Conservation (phyloP, 2,329 filamentous ascomycete genomes). For the Coniella vitis region DNA sequence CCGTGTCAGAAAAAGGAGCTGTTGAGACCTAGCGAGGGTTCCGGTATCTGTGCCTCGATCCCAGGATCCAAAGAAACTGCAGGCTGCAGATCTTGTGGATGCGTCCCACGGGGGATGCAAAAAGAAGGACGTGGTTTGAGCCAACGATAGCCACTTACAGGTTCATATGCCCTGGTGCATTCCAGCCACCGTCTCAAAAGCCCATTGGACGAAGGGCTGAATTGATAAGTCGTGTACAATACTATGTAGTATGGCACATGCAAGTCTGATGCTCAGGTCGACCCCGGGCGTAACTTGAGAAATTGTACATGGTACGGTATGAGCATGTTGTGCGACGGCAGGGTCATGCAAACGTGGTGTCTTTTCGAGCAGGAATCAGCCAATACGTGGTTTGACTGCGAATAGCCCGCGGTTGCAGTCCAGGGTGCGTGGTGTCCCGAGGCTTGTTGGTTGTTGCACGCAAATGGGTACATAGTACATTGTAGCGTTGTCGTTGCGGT, state of each 20-base stretch:
- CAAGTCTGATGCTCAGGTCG: too few species aligned
- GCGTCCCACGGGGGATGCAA: too few species aligned
- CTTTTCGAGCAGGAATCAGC: conserved; percentile 16
- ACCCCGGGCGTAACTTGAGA: too few species aligned
- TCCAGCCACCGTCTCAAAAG: not conserved
- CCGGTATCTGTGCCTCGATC: not conserved
- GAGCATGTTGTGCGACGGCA: conserved; percentile 16
- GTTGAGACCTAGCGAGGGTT: not conserved
- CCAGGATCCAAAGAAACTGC: not conserved
- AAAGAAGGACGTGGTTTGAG: not conserved
- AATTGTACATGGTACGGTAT: too few species aligned
- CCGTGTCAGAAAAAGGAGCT: not conserved
- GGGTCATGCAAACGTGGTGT: conserved; percentile 13
- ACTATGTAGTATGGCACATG: too few species aligned
- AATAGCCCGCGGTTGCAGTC: not conserved
- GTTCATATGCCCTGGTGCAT: not conserved
- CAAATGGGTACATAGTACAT: too few species aligned
- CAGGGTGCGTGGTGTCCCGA: not conserved
- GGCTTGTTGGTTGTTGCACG: not conserved
- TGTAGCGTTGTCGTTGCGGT: not conserved
- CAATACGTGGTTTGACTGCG: conserved; percentile 19
- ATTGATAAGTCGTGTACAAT: too few species aligned
- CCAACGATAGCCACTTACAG: not conserved
- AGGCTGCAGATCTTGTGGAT: conserved; percentile 1
- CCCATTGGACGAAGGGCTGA: too few species aligned